Conservation (phyloP, 768 basidiomycete species). For the Lentinus tigrinus region DNA sequence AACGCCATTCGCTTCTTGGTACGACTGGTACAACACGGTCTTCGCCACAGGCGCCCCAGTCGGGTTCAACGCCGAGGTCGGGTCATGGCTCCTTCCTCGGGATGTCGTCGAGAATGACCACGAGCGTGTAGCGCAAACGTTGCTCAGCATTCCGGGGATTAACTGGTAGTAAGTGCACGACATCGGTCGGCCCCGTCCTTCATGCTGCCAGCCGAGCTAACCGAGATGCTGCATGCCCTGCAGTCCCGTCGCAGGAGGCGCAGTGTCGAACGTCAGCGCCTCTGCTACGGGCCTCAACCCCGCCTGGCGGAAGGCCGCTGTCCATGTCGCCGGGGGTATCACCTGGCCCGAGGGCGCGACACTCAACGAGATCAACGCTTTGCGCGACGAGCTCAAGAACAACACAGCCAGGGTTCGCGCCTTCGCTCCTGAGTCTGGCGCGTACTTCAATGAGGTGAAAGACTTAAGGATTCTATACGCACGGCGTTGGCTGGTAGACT, state of each 20-base stretch:
- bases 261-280: slow-evolving; percentile 36
- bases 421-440: slow-evolving; percentile 32
- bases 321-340: slow-evolving; percentile 25
- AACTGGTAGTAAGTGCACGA: slow-evolving; percentile 13
- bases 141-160: not conserved
- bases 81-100: slow-evolving; percentile 21
- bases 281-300: slow-evolving; percentile 44
- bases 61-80: slow-evolving; percentile 10
- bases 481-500: no score
- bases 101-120: slow-evolving; percentile 10
- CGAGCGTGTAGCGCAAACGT: slow-evolving; percentile 1
- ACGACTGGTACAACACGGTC: slow-evolving; percentile 11
- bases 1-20: slow-evolving; percentile 16
- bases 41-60: not conserved
- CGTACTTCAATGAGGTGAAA: slow-evolving; percentile 50
- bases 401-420: slow-evolving; percentile 29
- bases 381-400: slow-evolving; percentile 12
- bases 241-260: slow-evolving; percentile 45
- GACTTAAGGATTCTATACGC: not conserved
- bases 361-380: slow-evolving; percentile 13
- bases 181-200: not conserved
- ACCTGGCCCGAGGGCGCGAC: slow-evolving; percentile 23
- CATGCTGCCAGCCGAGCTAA: no score
- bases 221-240: no score
- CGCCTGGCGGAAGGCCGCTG: slow-evolving; percentile 46